Conservation (phyloP, 208 protist species). For the Jaenimonas drosophilae region DNA sequence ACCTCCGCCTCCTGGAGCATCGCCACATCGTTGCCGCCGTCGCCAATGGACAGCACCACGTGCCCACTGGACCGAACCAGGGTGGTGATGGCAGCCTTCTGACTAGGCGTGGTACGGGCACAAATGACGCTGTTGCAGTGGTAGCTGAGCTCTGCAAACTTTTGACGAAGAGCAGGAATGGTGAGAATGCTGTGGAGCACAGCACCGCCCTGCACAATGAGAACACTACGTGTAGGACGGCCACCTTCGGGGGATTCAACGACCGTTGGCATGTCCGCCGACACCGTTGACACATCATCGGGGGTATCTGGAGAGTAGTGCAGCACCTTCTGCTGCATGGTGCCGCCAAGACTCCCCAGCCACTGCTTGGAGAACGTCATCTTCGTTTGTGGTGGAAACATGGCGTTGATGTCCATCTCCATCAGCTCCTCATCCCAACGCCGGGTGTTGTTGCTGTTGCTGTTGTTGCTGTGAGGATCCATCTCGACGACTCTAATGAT, state of each 20-base stretch:
- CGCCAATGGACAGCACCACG: constrained; percentile 91
- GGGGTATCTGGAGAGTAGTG: too few relatives aligned
- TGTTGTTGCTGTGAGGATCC: neutral
- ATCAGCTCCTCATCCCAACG: constrained; percentile 12
- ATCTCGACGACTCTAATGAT: constrained; percentile 38
- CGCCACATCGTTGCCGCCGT: constrained; percentile 94
- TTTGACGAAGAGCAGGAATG: constrained; percentile 15
- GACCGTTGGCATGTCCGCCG: neutral
- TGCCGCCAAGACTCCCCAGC: too few relatives aligned
- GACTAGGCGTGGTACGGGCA: constrained; percentile 90
- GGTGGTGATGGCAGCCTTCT: constrained; percentile 88
- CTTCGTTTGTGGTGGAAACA: too few relatives aligned
- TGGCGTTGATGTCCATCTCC: neutral
- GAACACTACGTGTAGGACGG: constrained; percentile 8
- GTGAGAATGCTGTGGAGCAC: constrained; percentile 66
- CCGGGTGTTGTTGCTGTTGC: too few relatives aligned
- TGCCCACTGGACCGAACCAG: constrained; percentile 47
- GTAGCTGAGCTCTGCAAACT: constrained; percentile 43
- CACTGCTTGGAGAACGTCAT: too few relatives aligned
- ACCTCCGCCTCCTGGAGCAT: constrained; percentile 94
- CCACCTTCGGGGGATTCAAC: neutral
- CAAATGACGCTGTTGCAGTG: constrained; percentile 87
- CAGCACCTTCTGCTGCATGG: too few relatives aligned
- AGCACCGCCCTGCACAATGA: constrained; percentile 49
- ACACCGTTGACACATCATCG: too few relatives aligned